Evolutionary conservation across 306 rosid genomes (phyloP).

Genomic region (Rubus parviflorus): DNA sequence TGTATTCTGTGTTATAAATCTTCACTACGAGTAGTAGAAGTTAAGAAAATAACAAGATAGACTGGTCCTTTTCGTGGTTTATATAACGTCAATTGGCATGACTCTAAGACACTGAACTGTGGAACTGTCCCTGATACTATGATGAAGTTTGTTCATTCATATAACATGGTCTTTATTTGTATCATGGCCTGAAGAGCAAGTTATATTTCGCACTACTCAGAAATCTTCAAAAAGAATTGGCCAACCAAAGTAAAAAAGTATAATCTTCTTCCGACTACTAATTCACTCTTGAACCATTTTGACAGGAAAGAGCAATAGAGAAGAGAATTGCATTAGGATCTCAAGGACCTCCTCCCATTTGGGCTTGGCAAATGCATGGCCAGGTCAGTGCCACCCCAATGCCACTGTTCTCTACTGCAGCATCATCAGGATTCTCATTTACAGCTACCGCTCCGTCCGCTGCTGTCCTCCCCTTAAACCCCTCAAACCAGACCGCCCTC

Average conservation of each 20-base stretch:
- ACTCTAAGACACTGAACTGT: not conserved
- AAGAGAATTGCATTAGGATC: constrained; percentile 62
- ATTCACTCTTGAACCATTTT: constrained; percentile 28
- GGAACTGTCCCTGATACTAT: not conserved
- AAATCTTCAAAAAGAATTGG: not conserved
- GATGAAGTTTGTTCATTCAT: not conserved
- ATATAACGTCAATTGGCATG: not conserved
- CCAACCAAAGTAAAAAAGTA: not conserved
- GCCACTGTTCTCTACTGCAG: constrained; percentile 92
- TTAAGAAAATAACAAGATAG: not conserved
- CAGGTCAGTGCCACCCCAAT: constrained; percentile 59
- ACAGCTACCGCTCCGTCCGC: constrained; percentile 63
- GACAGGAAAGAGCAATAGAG: constrained; percentile 74
- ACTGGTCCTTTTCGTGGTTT: not conserved
- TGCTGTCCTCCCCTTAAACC: constrained; percentile 48
- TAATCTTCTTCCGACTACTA: not conserved
- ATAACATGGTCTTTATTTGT: not conserved
- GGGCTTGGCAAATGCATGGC: constrained; percentile 77
- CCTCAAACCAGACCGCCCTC: constrained; percentile 43
- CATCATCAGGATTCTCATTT: constrained; percentile 99
- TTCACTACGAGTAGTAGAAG: not conserved
- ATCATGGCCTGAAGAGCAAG: not conserved
- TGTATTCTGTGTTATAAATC: not conserved
- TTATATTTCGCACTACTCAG: not conserved
- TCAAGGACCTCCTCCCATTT: constrained; percentile 55